Evolutionary conservation across 2,329 filamentous ascomycete genomes (phyloP).

Genomic region (Sporothrix brunneoviolacea): DNA sequence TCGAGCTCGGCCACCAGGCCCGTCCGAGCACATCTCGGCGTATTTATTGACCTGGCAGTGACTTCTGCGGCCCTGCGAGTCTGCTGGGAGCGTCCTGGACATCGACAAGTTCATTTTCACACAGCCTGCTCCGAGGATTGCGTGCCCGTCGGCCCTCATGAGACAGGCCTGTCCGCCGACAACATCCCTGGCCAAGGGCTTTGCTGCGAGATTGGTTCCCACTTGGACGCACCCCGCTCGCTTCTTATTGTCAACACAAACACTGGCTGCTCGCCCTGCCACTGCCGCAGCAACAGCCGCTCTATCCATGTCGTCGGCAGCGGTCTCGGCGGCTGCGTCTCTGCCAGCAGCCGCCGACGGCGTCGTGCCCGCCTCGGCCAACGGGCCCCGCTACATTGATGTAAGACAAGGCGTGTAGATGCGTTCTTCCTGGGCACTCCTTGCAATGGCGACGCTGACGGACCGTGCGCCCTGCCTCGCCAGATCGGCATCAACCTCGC

Average conservation of each 20-base stretch:
- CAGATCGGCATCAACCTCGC: constrained; percentile 92
- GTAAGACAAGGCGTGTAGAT: too few species aligned
- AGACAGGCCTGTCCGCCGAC: not conserved
- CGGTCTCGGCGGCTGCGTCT: constrained; percentile 9
- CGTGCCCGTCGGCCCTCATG: not conserved
- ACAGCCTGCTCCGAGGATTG: constrained; percentile 6
- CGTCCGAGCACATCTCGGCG: not conserved
- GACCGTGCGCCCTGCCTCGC: constrained; percentile 8
- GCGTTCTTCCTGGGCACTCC: too few species aligned
- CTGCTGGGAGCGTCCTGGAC: not conserved
- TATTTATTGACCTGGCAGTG: constrained; percentile 1
- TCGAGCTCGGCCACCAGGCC: too few species aligned
- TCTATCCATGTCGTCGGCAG: constrained; percentile 17
- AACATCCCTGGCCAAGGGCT: constrained; percentile 15
- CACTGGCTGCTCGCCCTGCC: not conserved
- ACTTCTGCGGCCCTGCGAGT: not conserved
- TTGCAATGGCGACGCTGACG: too few species aligned
- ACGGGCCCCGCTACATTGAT: constrained; percentile 55
- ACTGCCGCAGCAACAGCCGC: constrained; percentile 10
- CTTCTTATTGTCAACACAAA: not conserved
- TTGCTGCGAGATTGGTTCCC: constrained; percentile 8
- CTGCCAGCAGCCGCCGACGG: constrained; percentile 6
- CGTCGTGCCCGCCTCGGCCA: constrained; percentile 19
- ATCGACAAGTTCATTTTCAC: not conserved
- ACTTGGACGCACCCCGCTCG: constrained; percentile 12